Evolutionary conservation across 2,329 filamentous ascomycete genomes (phyloP), one percentile per base, ranked within the genome.

Genomic region (Trichophyton verrucosum): DNA sequence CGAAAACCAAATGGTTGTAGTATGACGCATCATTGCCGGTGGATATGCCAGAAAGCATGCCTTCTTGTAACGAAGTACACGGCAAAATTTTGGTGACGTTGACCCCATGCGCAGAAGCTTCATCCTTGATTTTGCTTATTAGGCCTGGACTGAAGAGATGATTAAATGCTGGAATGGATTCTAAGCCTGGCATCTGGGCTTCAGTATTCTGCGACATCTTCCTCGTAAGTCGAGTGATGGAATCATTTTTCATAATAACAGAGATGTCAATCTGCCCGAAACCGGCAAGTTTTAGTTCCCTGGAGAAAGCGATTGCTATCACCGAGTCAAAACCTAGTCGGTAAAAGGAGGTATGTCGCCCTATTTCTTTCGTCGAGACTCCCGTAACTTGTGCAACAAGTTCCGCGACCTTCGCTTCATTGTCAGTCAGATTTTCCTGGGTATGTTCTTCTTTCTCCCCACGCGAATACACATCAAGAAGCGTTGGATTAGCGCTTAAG

Each of bases 31-130:
- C 71, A 1, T 72, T 72, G 1, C 64, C 76, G 67, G 74, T 74
- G 3, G 71, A 65, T 27, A 74, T 74, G 7, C 83, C 81, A 2
- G 84, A 86, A 0, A 96, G 77, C 90, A 96, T 96, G 0, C 86
- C 87, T 74, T 95, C 88, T 71, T 96, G 91, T 0, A 96, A 75
- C 0, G 91, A 88, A 1, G 90, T 95, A 69, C 91, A 96, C 0
- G 91, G 91, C 3, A 91, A 74, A 7, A 95, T 78, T 1, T 75
- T 77, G 33, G 81, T 73, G 2, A 87, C 75, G 0, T 65, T 51
- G 3, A 71, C 69, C 0, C 71, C 70, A 1, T 71, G 63, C 3
- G 62, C 15, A 3, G 65, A 51, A 60, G 81, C 75, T 0, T 65
- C 66, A 4, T 69, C 60, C 27, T 64, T 67, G 5, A 80, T 64